These are phyloP conservation scores for Neurospora sp. DNA, from an alignment of 495 filamentous ascomycete species.

Conservation along the genomic window DNA sequence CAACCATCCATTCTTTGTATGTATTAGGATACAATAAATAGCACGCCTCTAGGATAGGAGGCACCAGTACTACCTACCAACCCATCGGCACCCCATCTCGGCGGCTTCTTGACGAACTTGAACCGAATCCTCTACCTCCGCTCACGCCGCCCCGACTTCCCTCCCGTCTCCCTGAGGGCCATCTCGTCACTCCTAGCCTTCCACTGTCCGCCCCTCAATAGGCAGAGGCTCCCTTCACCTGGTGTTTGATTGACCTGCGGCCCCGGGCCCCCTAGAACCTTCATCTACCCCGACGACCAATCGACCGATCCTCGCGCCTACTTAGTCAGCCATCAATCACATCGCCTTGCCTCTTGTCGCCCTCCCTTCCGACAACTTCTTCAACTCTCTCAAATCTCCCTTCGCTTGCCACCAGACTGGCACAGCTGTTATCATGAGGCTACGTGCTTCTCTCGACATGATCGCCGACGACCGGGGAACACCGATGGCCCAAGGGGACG, in stretches of 20 bases:
- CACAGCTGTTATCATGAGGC: slow-evolving; percentile 13
- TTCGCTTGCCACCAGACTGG: not conserved
- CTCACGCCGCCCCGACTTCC: not conserved
- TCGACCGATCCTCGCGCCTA: not conserved
- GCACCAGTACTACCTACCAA: not conserved
- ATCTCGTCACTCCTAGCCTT: not conserved
- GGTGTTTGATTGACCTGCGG: not conserved
- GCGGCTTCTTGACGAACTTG: not conserved
- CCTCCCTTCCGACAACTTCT: not conserved
- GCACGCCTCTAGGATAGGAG: not conserved
- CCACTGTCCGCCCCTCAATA: not conserved
- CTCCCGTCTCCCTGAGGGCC: not conserved
- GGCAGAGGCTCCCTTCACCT: not conserved
- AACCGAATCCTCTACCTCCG: not conserved
- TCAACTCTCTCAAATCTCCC: not conserved
- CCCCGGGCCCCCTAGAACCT: not conserved
- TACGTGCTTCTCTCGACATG: slow-evolving; percentile 34
- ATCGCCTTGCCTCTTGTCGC: not conserved
- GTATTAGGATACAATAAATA: not conserved
- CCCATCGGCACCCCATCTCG: not conserved
- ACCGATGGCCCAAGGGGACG: not conserved
- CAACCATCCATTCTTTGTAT: not conserved
- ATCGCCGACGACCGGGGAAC: slow-evolving; percentile 26
- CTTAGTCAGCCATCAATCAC: not conserved
- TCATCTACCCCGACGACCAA: not conserved